A percentile compares a stretch with the other conserved stretches of the same genome.
phyloP scores from a whole-genome alignment of 1,284 basidiomycete genomes.

The Rhodotorula sp. region DNA sequence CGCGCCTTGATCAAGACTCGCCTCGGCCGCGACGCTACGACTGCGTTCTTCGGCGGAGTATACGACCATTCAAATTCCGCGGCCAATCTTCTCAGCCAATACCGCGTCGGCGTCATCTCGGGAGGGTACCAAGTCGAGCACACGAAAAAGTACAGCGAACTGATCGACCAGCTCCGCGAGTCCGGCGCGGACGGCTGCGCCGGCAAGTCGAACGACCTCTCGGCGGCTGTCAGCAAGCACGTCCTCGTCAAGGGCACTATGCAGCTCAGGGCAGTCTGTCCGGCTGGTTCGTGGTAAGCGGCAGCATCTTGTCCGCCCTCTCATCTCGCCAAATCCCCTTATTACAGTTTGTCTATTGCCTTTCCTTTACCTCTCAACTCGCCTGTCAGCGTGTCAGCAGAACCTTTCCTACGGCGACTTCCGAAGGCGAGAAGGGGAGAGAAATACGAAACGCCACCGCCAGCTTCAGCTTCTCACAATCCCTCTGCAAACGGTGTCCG shows the following conservation, averaged over 20 bases:
- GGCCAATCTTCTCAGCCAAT: slow-evolving; percentile 85
- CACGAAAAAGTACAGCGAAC: slow-evolving; percentile 36
- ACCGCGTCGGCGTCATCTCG: slow-evolving; percentile 80
- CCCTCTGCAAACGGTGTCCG: too few relatives aligned
- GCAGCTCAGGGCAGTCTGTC: background rate
- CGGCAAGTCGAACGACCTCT: slow-evolving; percentile 35
- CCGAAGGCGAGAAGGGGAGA: too few relatives aligned
- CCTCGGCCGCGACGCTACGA: slow-evolving; percentile 67
- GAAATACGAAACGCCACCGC: too few relatives aligned
- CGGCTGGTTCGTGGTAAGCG: too few relatives aligned
- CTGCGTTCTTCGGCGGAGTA: slow-evolving; percentile 90
- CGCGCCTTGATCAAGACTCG: slow-evolving; percentile 61
- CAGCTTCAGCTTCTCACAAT: too few relatives aligned
- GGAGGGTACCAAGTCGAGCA: slow-evolving; percentile 58
- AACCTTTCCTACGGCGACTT: too few relatives aligned
- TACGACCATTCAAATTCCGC: slow-evolving; percentile 84
- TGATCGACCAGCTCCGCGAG: slow-evolving; percentile 31
- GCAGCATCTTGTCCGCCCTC: too few relatives aligned
- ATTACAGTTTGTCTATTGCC: too few relatives aligned
- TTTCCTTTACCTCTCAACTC: too few relatives aligned
- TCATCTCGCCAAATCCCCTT: too few relatives aligned
- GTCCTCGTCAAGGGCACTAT: slow-evolving; percentile 35
- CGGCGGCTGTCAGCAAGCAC: background rate
- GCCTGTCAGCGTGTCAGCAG: too few relatives aligned
- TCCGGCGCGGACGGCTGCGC: slow-evolving; percentile 33